Evolutionary conservation across 2,329 filamentous ascomycete genomes (phyloP).

Genomic region (Fusarium avenaceum): DNA sequence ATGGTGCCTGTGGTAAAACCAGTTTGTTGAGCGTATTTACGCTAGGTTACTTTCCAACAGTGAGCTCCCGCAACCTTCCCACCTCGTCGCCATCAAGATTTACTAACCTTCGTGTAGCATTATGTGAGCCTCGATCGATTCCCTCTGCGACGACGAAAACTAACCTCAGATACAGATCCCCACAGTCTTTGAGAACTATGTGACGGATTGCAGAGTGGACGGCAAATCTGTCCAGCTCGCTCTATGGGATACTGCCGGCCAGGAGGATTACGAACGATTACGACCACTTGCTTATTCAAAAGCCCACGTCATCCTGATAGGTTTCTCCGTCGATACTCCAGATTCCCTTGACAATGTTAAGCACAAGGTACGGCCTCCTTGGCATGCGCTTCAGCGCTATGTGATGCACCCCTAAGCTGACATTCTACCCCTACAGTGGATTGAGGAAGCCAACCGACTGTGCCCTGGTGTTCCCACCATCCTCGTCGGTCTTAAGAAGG

Average conservation of each 20-base stretch:
- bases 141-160: conserved; percentile 27
- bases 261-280: conserved; percentile 98
- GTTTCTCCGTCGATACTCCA: conserved; percentile 93
- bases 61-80: conserved; percentile 64
- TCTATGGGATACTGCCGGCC: conserved; percentile 99
- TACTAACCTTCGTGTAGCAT: conserved; percentile 62
- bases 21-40: conserved; percentile 98
- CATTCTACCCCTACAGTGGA: conserved; percentile 73
- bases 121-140: conserved; percentile 62
- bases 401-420: conserved; percentile 33
- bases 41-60: conserved; percentile 96
- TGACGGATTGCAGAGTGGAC: conserved; percentile 98
- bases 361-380: conserved; percentile 77
- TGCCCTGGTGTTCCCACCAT: conserved; percentile 95
- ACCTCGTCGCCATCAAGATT: conserved; percentile 26
- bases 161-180: conserved; percentile 72
- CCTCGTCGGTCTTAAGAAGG: conserved; percentile 95
- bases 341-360: conserved; percentile 98
- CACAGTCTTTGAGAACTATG: conserved; percentile 99
- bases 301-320: conserved; percentile 96
- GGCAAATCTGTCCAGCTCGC: conserved; percentile 98
- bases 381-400: conserved; percentile 15
- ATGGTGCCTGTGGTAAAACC: conserved; percentile 98
- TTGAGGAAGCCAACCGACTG: conserved; percentile 92
- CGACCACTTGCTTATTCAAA: conserved; percentile 96